Conservation (phyloP, 441 rosid genomes). For the Gossypium trilobum region DNA sequence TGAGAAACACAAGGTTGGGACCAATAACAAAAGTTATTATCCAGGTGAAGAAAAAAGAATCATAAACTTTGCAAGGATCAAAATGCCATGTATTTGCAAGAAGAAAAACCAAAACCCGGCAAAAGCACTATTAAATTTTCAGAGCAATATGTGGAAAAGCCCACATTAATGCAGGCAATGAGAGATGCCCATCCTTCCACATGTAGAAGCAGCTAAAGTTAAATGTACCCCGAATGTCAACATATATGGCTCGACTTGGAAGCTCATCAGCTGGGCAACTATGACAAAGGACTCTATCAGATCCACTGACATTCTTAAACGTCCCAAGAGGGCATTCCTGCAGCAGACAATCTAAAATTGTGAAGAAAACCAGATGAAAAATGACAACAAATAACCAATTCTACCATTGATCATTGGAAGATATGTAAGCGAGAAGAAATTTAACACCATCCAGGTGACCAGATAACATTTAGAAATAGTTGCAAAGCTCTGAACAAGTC, state of each 20-base stretch:
- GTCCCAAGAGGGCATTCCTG: constrained; percentile 94
- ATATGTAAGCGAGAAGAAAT: not conserved
- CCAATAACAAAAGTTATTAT: constrained; percentile 10
- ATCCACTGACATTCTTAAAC: constrained; percentile 71
- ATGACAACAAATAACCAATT: not conserved
- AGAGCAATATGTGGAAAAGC: not conserved
- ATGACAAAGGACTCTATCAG: constrained; percentile 55
- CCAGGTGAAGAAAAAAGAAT: not conserved
- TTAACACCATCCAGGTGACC: not conserved
- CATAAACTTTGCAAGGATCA: not conserved
- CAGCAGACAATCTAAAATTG: constrained; percentile 18
- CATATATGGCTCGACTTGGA: constrained; percentile 63
- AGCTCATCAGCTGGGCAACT: constrained; percentile 56
- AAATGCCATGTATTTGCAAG: not conserved
- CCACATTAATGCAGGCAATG: not conserved
- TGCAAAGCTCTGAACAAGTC: not conserved
- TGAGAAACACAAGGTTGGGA: constrained; percentile 5
- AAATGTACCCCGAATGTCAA: constrained; percentile 52
- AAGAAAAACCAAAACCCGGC: not conserved
- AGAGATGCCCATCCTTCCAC: not conserved
- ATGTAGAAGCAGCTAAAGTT: constrained; percentile 2
- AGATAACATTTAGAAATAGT: not conserved
- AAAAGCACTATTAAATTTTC: not conserved
- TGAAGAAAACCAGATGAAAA: constrained; percentile 12
- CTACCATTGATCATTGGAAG: not conserved